A percentile compares a stretch with the other conserved stretches of the same genome.
Evolutionary conservation across 139 green algal species (phyloP).

Genomic region (Coelastrella sp.): DNA sequence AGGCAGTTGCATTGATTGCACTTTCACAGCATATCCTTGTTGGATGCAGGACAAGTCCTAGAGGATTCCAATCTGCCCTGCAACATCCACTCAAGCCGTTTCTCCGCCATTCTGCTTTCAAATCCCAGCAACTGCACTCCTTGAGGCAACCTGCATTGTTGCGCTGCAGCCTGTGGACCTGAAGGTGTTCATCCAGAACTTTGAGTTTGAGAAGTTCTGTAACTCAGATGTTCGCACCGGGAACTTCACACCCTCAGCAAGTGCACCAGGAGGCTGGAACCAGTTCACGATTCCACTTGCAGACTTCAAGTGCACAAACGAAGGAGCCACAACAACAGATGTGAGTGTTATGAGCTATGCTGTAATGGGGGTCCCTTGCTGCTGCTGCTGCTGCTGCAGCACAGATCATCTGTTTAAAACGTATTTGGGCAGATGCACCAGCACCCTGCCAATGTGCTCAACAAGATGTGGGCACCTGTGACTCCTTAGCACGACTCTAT

Average conservation of each 20-base stretch:
- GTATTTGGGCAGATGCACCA: not conserved
- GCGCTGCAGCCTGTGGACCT: not conserved
- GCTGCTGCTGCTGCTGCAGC: no score
- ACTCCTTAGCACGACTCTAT: no score
- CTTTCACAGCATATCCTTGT: no score
- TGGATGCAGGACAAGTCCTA: no score
- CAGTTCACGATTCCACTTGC: slow-evolving; percentile 15
- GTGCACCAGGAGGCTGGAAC: not conserved
- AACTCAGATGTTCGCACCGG: not conserved
- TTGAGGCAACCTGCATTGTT: no score
- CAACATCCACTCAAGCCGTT: no score
- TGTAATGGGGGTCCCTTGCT: not conserved
- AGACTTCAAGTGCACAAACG: slow-evolving; percentile 31
- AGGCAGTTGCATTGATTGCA: no score
- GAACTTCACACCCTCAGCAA: not conserved
- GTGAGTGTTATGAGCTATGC: not conserved
- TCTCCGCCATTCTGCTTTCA: no score
- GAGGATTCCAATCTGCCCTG: no score
- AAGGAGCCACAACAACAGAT: not conserved
- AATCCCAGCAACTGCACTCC: no score
- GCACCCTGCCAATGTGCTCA: no score
- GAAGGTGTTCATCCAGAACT: slow-evolving; percentile 43
- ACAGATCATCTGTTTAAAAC: not conserved
- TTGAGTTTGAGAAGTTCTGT: slow-evolving; percentile 27
- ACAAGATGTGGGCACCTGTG: no score